phyloP scores from a whole-genome alignment of 352 stramenopile genomes.

The Pythium guiyangense region DNA sequence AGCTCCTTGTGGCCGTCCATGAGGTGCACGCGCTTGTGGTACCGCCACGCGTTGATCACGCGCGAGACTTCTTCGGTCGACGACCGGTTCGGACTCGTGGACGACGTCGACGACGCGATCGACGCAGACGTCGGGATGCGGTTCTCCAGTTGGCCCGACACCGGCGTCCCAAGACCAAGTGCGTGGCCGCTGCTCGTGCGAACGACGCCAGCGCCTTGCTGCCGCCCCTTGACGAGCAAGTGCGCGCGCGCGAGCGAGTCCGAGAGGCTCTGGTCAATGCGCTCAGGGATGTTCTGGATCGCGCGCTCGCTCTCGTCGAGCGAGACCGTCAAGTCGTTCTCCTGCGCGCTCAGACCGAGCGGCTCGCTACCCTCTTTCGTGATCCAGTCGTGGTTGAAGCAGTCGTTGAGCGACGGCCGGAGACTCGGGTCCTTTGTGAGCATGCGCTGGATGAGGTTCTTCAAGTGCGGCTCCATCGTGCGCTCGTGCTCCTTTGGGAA shows the following conservation, averaged over 20 bases:
- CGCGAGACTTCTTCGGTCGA: slow-evolving; percentile 70
- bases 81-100: slow-evolving; percentile 47
- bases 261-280: slow-evolving; percentile 71
- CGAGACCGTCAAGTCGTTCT: slow-evolving; percentile 73
- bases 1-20: slow-evolving; percentile 88
- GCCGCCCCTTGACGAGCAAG: slow-evolving; percentile 67
- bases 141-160: slow-evolving; percentile 37
- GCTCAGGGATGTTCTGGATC: slow-evolving; percentile 86
- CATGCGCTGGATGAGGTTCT: slow-evolving; percentile 90
- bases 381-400: slow-evolving; percentile 90
- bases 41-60: slow-evolving; percentile 79
- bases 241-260: slow-evolving; percentile 75
- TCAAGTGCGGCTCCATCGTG: slow-evolving; percentile 82
- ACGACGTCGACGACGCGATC: slow-evolving; percentile 20
- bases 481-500: slow-evolving; percentile 75
- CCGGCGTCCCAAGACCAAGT: slow-evolving; percentile 26
- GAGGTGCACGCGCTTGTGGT: slow-evolving; percentile 83
- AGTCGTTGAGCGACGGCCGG: slow-evolving; percentile 73
- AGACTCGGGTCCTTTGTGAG: slow-evolving; percentile 83
- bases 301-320: slow-evolving; percentile 80
- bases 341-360: slow-evolving; percentile 35
- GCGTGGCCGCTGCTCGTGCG: slow-evolving; percentile 47
- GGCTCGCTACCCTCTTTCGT: slow-evolving; percentile 92
- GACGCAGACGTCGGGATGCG: slow-evolving; percentile 40
- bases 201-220: slow-evolving; percentile 39